Base-by-base conservation (phyloP, 2,329 filamentous ascomycete genomes). In the Delphinella strobiligena region DNA sequence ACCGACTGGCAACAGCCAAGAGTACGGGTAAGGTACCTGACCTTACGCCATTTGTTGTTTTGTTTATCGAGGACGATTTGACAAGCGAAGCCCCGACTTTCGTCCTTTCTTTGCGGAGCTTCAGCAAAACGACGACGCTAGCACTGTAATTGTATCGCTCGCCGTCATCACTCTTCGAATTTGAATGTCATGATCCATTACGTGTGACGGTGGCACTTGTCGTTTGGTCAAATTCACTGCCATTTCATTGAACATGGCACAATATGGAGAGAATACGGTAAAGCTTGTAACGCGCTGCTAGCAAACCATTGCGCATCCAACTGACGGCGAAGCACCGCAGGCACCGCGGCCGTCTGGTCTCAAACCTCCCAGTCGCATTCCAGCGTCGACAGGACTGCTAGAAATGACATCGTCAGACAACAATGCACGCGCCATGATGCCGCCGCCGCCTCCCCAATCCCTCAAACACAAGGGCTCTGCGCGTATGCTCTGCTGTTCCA, bases 381-480 rank as follows among this genome's bases (percentile, higher is more conserved):
- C 49, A 17, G 54, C 56, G 7, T 45, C 48, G 10, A 47, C 54
- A 14, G 48, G 57, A 34, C 61, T 76, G 31, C 55, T 54, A 43
- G 72, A 76, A 50, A 61, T 75, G 55, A 68, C 63, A 19, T 60
- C 66, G 4, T 63, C 70, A 10, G 63, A 62, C 31, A 67, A 66
- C 47, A 80, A 80, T 53, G 59, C 65, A 48, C 69, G 72, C 38
- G 56, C 54, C 27, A 43, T 40, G 2, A 56, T 51, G 18, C 60
- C 57, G 45, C 63, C 72, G 55, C 58, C 60, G 36, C 64, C 66
- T 9, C 61, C 62, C 16, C 56, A 61, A 14, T 56, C 60, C 12
- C 51, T 58, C 41, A 74, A 75, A 48, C 66, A 72, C 48, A 72
- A 71, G 54, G 66, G 68, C 38, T 62, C 63, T 30, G 65, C 65